Percentiles rank a stretch among this genome's conserved stretches.
phyloP scores from a whole-genome alignment of 495 filamentous ascomycete genomes.

The Aspergillus heteromorphus region DNA sequence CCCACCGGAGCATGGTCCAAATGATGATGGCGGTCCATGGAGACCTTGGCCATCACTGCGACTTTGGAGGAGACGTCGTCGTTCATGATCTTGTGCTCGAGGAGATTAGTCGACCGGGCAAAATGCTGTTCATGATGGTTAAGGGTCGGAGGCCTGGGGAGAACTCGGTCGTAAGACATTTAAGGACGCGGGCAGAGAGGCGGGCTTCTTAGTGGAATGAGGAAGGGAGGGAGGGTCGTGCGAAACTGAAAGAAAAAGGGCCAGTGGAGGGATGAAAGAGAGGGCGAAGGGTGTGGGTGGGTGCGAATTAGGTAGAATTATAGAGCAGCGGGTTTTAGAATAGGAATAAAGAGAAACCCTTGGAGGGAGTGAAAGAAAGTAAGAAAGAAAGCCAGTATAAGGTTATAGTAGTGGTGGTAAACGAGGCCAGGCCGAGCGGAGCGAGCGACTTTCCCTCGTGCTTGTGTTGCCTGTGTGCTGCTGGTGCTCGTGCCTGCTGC shows the following conservation, averaged over 20 bases:
- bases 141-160: conserved; percentile 44
- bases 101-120: conserved; percentile 33
- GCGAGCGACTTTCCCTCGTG: conserved; percentile 5
- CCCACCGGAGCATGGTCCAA: conserved; percentile 10
- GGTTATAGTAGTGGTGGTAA: conserved; percentile 12
- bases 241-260: conserved; percentile 13
- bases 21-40: conserved; percentile 13
- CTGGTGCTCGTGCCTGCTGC: no score
- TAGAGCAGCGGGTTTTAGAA: conserved; percentile 1
- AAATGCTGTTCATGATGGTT: conserved; percentile 34
- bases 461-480: no score
- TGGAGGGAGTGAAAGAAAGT: conserved; percentile 3
- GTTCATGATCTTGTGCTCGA: conserved; percentile 51
- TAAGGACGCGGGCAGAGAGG: conserved; percentile 19
- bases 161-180: conserved; percentile 56
- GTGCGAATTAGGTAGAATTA: conserved; percentile 1
- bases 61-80: conserved; percentile 16
- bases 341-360: background rate
- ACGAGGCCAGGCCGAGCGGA: no score
- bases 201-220: conserved; percentile 15
- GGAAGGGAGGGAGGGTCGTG: conserved; percentile 9
- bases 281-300: background rate
- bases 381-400: conserved; percentile 12
- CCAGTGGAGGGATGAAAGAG: conserved; percentile 6
- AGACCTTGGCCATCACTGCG: conserved; percentile 11